Evolutionary conservation across 225 moss, liverwort and hornwort genomes (phyloP), one percentile per base, ranked within the genome.

Genomic region (Antitrichia curtipendula): DNA sequence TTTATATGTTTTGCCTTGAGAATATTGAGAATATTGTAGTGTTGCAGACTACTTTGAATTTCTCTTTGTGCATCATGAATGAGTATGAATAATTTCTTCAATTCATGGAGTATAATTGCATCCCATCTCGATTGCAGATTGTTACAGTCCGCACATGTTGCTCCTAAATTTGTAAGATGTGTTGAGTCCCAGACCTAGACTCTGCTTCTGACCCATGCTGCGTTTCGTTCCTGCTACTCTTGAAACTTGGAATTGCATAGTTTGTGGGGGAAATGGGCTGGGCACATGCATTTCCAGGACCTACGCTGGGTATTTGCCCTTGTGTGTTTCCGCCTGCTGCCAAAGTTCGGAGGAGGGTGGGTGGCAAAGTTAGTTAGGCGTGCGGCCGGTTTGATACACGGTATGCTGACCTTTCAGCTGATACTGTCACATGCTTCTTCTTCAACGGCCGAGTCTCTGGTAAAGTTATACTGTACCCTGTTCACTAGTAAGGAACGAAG

Each of bases 301-400:
- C 53, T 16, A 32, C 25, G 38, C 47, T 62, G 61, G 75, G 71
- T 29, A 56, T 68, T 77, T 71, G 60, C 70, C 49, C 47, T n/a
- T 58, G 47, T 62, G 43, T 61, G 68, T 38, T 56, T 50, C n/a
- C 72, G 31, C 9, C 43, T 78, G 78, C 63, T 31, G 47, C 45
- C 60, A 23, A 81, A 81, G 61, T 47, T 84, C 43, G 84, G 57
- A 58, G 54, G 41, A 63, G 75, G 61, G 7, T 72, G 69, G 53
- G 36, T 83, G 88, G 80, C 69, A 49, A 78, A 88, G 84, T 78
- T 88, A 82, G 91, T 91, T 88, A 81, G 88, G 86, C 61, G 45
- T 52, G 81, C 62, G 61, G 80, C 80, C 47, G 60, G 86, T 88
- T 89, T 83, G 72, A 49, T 64, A 59, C n/a, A 73, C 65, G 28